Conservation (phyloP, 768 basidiomycete genomes). For the Wakefieldia striispora region DNA sequence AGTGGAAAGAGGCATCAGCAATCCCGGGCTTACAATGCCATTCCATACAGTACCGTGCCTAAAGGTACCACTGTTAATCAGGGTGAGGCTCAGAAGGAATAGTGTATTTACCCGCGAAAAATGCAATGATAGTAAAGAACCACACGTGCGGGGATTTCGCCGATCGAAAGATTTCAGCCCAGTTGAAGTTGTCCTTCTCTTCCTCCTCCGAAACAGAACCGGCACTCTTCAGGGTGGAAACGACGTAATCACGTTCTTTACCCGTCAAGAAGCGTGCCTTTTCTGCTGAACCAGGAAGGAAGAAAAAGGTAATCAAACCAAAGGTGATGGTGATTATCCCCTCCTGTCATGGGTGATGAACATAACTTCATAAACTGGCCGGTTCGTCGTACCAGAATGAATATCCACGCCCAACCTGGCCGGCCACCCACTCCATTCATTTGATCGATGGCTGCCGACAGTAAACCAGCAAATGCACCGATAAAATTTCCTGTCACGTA, state of each 20-base stretch:
- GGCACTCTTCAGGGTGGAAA: slow-evolving; percentile 21
- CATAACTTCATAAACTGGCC: not conserved
- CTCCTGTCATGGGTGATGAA: slow-evolving; percentile 34
- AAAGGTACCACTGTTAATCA: not conserved
- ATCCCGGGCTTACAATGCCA: slow-evolving; percentile 23
- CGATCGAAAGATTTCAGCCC: slow-evolving; percentile 51
- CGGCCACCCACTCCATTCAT: slow-evolving; percentile 52
- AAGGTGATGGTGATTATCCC: slow-evolving; percentile 62
- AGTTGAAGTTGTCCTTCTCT: slow-evolving; percentile 48
- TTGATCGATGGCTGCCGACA: slow-evolving; percentile 56
- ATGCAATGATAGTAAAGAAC: slow-evolving; percentile 48
- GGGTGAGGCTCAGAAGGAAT: not conserved
- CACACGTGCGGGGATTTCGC: slow-evolving; percentile 54
- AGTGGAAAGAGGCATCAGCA: slow-evolving; percentile 34
- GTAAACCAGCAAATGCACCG: slow-evolving; percentile 61
- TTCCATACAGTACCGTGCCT: slow-evolving; percentile 18
- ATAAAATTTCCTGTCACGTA: slow-evolving; percentile 48
- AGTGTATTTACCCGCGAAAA: slow-evolving; percentile 47
- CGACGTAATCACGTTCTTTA: slow-evolving; percentile 49
- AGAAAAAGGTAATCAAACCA: slow-evolving; percentile 48
- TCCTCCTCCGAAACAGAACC: slow-evolving; percentile 40
- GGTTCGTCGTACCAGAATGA: slow-evolving; percentile 42
- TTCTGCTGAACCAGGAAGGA: slow-evolving; percentile 45
- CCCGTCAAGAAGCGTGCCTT: slow-evolving; percentile 49
- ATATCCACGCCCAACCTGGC: slow-evolving; percentile 64